A percentile compares a stretch with the other conserved stretches of the same genome.
phyloP scores from a whole-genome alignment of 2,329 filamentous ascomycete genomes.

The Truncatella angustata region DNA sequence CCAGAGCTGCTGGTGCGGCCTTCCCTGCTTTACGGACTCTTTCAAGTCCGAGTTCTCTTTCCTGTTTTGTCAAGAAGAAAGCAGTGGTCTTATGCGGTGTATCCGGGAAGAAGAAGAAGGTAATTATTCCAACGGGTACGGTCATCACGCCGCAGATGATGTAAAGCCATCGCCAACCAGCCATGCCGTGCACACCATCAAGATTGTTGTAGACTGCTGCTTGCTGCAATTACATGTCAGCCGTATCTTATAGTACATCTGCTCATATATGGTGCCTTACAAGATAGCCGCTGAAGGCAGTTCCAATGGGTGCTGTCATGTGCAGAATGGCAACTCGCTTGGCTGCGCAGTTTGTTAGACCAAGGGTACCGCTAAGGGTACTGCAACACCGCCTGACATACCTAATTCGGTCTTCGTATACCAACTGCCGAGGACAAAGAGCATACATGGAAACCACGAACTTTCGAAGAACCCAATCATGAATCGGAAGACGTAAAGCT shows the following conservation, averaged over 20 bases:
- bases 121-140: neutral
- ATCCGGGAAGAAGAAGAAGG: constrained; percentile 7
- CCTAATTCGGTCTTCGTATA: constrained; percentile 10
- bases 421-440: constrained; percentile 7
- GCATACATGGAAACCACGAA: constrained; percentile 7
- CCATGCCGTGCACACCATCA: constrained; percentile 4
- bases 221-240: neutral
- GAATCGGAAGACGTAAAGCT: constrained; percentile 10
- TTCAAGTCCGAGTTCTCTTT: neutral
- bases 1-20: neutral
- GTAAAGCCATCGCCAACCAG: constrained; percentile 10
- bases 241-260: neutral
- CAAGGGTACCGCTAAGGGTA: too few species aligned
- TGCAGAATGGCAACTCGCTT: constrained; percentile 9
- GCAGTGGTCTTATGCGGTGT: constrained; percentile 7
- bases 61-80: neutral
- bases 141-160: constrained; percentile 11
- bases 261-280: neutral
- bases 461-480: constrained; percentile 9
- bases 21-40: constrained; percentile 4
- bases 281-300: constrained; percentile 8
- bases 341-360: neutral
- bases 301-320: constrained; percentile 9
- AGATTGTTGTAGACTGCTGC: constrained; percentile 8
- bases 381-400: too few species aligned